Evolutionary conservation across 805 yeast genomes (phyloP), one percentile per base, ranked within the genome.

Genomic region (Wickerhamomyces mucosus): DNA sequence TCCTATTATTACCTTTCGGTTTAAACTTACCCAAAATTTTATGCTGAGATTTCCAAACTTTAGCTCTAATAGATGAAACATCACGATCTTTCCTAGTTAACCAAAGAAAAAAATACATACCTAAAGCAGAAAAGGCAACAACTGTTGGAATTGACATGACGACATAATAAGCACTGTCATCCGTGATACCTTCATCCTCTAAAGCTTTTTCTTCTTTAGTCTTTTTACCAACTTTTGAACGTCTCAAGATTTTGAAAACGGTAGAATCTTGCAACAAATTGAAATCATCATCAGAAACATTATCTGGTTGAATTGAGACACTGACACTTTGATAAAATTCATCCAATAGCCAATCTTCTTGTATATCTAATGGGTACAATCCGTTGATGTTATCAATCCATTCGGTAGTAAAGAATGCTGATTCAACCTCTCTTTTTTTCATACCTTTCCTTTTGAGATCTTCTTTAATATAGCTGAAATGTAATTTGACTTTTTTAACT

Each of bases 261-360:
- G 80, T 69, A 15, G 76, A 75, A 41, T 70, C 62, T 27, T 61
- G 51, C 40, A 72, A 39, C 11, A 72, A 59, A 38, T 72, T 64
- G 48, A 79, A 79, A 3, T 78, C 88, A 4, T 76, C 83, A 51
- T 78, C 85, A 3, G 62, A 46, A 14, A 77, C 63, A 27, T 61
- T 61, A 33, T 74, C 78, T 1, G 94, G 89, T 55, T 86, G 95
- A 29, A 85, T 66, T 3, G 88, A 64, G 26, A 85, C 56, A 30
- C 77, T 61, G 10, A 81, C 75, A 38, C 68, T 67, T 45, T 69
- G 72, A 36, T 61, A 59, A 42, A 63, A 69, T 41, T 59, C 53
- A 4, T 68, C 77, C 23, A 61, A 62, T 20, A 84, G 58, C 88
- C 94, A 84, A 10, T 65, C 73, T 34, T 69, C 73, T 22, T 67